Evolutionary conservation across 306 rosid species (phyloP), one percentile per base, ranked within the genome.

Genomic region (Gastrolobium bilobum): DNA sequence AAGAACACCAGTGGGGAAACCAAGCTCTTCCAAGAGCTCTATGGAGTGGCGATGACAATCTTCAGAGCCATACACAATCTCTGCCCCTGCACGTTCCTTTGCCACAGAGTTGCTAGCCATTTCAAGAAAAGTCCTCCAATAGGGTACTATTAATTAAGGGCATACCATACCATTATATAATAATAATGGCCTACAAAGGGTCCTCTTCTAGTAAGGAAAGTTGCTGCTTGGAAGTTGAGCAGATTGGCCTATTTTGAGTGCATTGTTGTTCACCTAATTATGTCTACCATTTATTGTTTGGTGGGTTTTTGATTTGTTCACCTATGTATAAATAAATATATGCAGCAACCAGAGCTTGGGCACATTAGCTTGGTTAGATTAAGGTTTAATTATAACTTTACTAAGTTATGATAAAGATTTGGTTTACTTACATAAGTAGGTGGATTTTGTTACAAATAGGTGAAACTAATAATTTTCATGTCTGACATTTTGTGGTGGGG

Each of bases 1-100:
- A 58, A 93, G 88, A 20, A 93, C 98, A 2, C 97, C 98, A 29
- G 37, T 80, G 2, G 98, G 94, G 46, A 93, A 91, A 3, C 98
- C 96, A 6, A 93, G 53, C 79, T 93, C 98, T 51, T 81, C 81
- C 37, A 93, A 48, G 0, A 93, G 89, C 73, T 91, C 90, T 8
- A 85, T 26, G 34, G 94, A 93, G 2, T 50, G 86, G 1, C 81
- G 71, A 31, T 81, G 48, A 48, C 98, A 93, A 15, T 82, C 93
- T 59, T 93, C 89, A 0, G 83, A 30, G 7, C 97, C 98, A 20
- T 89, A 62, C 37, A 83, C 89, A 1, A 93, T 84, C 86, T 90
- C 94, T 1, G 96, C 94, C 7, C 94, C 91, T 0, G 78, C 89
- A 1, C 90, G 89, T 74, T 87, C 90, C 66, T 84, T 84, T 13